Evolutionary conservation across 331 rosid species (phyloP).

Genomic region (Quercus lobata): DNA sequence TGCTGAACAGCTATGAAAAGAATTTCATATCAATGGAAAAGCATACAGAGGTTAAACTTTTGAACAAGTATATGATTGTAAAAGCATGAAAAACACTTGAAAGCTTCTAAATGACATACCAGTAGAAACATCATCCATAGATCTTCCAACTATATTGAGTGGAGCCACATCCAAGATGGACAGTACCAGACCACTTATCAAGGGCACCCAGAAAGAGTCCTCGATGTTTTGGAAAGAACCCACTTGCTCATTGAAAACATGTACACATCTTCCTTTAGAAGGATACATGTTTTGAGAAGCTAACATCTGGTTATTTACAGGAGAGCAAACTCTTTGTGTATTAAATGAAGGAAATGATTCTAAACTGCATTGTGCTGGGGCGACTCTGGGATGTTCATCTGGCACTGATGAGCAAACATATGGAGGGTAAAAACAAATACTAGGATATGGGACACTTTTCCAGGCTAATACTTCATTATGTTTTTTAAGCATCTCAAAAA

Average conservation of each 20-base stretch:
- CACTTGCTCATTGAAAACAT: conserved; percentile 32
- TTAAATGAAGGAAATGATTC: conserved; percentile 36
- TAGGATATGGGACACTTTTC: conserved; percentile 69
- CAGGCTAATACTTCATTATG: conserved; percentile 52
- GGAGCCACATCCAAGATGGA: conserved; percentile 81
- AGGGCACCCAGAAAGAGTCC: conserved; percentile 60
- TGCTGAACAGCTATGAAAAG: conserved; percentile 61
- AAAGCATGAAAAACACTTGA: conserved; percentile 24
- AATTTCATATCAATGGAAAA: conserved; percentile 32
- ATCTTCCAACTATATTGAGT: conserved; percentile 60
- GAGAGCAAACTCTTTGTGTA: conserved; percentile 28
- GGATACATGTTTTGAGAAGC: conserved; percentile 21
- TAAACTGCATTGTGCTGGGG: conserved; percentile 25
- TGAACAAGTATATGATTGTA: conserved; percentile 21
- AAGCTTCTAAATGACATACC: conserved; percentile 44
- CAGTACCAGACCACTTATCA: conserved; percentile 48
- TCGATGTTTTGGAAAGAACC: conserved; percentile 40
- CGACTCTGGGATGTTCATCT: conserved; percentile 36
- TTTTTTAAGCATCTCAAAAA: conserved; percentile 74
- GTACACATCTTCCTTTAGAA: conserved; percentile 34
- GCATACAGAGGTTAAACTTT: conserved; percentile 21
- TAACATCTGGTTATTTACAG: conserved; percentile 31
- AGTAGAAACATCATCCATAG: conserved; percentile 51
- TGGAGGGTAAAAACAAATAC: conserved; percentile 59
- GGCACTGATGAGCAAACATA: conserved; percentile 39